A percentile compares a stretch with the other conserved stretches of the same genome.
These are phyloP conservation scores for Backusella tuberculispora DNA, from an alignment of 192 early-diverging fungal species.

Conservation along the genomic window DNA sequence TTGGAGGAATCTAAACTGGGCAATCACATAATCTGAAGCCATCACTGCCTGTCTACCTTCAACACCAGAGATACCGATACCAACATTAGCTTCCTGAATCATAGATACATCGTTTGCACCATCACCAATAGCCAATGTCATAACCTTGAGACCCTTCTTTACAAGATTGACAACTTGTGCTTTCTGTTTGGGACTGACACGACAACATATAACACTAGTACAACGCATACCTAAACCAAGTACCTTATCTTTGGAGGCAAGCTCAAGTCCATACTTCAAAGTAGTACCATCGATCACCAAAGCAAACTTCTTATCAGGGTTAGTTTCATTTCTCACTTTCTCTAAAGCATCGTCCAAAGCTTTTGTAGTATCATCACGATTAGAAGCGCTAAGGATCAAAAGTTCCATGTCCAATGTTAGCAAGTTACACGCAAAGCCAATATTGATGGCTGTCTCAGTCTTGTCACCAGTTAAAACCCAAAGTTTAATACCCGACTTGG, in stretches of 20 bases:
- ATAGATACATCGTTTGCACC: slow-evolving; percentile 97
- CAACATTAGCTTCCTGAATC: slow-evolving; percentile 98
- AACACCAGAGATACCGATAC: slow-evolving; percentile 92
- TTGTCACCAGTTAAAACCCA: slow-evolving; percentile 99
- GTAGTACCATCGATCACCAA: slow-evolving; percentile 95
- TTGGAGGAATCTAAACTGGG: slow-evolving; percentile 85
- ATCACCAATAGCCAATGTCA: slow-evolving; percentile 95
- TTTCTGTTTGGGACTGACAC: slow-evolving; percentile 96
- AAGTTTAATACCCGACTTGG: slow-evolving; percentile 88
- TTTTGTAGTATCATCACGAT: slow-evolving; percentile 56
- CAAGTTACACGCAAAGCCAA: slow-evolving; percentile 94
- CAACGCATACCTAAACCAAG: slow-evolving; percentile 80
- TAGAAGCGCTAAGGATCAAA: slow-evolving; percentile 70
- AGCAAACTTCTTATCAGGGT: slow-evolving; percentile 51
- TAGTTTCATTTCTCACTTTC: slow-evolving; percentile 46
- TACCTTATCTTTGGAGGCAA: slow-evolving; percentile 57
- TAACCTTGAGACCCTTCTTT: slow-evolving; percentile 77
- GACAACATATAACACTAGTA: slow-evolving; percentile 90
- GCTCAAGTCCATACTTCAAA: slow-evolving; percentile 75
- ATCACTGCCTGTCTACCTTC: slow-evolving; percentile 95
- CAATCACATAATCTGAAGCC: slow-evolving; percentile 92
- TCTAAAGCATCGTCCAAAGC: slow-evolving; percentile 73
- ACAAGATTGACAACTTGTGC: slow-evolving; percentile 92
- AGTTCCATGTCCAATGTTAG: slow-evolving; percentile 83
- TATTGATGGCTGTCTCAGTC: slow-evolving; percentile 97